A percentile compares a stretch with the other conserved stretches of the same genome.
phyloP scores from a whole-genome alignment of 129 eudicot genomes.

The Sambucus nigra region DNA sequence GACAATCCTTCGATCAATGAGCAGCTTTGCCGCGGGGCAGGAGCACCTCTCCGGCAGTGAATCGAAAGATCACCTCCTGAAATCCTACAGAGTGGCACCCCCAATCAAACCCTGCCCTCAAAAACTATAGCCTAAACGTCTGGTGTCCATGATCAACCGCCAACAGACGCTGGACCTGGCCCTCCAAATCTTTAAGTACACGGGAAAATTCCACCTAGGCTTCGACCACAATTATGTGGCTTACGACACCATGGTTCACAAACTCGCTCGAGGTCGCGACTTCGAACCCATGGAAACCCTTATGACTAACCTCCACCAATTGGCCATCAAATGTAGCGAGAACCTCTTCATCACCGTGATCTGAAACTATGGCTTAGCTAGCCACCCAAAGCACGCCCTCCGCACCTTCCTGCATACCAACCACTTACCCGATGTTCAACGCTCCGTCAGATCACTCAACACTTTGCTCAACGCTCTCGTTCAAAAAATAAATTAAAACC shows the following conservation, averaged over 20 bases:
- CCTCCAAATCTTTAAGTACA: slow-evolving; percentile 73
- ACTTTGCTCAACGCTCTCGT: slow-evolving; percentile 55
- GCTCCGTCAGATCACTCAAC: slow-evolving; percentile 63
- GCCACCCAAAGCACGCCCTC: slow-evolving; percentile 58
- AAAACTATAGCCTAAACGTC: slow-evolving; percentile 64
- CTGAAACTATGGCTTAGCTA: slow-evolving; percentile 58
- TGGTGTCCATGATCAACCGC: slow-evolving; percentile 47
- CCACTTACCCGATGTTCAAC: slow-evolving; percentile 50
- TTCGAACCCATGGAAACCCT: slow-evolving; percentile 48
- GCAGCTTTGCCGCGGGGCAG: too few relatives aligned
- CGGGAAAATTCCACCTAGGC: slow-evolving; percentile 57
- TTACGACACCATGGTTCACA: slow-evolving; percentile 50
- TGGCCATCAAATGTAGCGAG: slow-evolving; percentile 51
- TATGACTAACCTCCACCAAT: slow-evolving; percentile 31
- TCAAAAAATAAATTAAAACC: too few relatives aligned
- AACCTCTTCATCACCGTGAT: slow-evolving; percentile 52
- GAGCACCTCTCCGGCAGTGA: slow-evolving; percentile 35
- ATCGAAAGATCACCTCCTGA: slow-evolving; percentile 53
- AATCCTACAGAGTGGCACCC: slow-evolving; percentile 61
- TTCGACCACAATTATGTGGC: slow-evolving; percentile 64
- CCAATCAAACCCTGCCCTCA: slow-evolving; percentile 92
- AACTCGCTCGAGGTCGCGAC: slow-evolving; percentile 66
- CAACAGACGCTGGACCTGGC: slow-evolving; percentile 73
- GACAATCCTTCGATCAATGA: too few relatives aligned
- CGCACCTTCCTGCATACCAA: slow-evolving; percentile 40